A percentile compares a stretch with the other conserved stretches of the same genome.
phyloP scores from a whole-genome alignment of 345 rosid species.

The Acer saccharum region DNA sequence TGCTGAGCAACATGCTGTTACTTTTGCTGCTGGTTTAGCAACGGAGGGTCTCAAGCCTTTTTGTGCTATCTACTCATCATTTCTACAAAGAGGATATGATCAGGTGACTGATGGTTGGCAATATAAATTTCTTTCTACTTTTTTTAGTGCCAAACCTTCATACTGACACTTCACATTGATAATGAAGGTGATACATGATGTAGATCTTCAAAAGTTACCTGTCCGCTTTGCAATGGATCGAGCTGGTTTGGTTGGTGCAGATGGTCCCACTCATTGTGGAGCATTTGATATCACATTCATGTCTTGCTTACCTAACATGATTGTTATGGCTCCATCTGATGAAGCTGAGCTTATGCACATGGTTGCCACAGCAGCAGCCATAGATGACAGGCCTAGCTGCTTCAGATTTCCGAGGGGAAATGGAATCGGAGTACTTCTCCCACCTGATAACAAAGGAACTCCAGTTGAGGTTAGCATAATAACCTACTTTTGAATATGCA shows the following conservation, averaged over 20 bases:
- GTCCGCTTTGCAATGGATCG: constrained; percentile 73
- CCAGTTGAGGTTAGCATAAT: constrained; percentile 51
- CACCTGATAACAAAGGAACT: constrained; percentile 57
- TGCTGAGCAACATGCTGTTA: constrained; percentile 79
- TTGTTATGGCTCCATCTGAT: constrained; percentile 82
- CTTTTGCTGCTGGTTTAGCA: constrained; percentile 82
- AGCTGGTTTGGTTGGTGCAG: constrained; percentile 81
- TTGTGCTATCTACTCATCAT: constrained; percentile 78
- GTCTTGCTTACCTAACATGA: constrained; percentile 88
- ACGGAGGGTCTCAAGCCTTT: constrained; percentile 77
- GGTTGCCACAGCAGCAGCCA: constrained; percentile 79
- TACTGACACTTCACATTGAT: background rate
- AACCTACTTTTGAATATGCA: background rate
- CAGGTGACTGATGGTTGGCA: constrained; percentile 35
- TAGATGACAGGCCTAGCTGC: constrained; percentile 83
- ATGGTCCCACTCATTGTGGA: constrained; percentile 82
- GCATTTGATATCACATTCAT: constrained; percentile 70
- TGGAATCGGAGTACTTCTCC: constrained; percentile 60
- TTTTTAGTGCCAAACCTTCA: background rate
- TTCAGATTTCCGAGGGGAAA: constrained; percentile 84
- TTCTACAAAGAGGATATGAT: constrained; percentile 78
- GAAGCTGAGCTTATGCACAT: constrained; percentile 80
- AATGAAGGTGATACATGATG: constrained; percentile 72
- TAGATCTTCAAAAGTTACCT: constrained; percentile 74
- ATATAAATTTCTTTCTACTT: background rate